These are phyloP conservation scores for Colletotrichum acutatum DNA, from an alignment of 2,329 filamentous ascomycete genomes.

Conservation along the genomic window DNA sequence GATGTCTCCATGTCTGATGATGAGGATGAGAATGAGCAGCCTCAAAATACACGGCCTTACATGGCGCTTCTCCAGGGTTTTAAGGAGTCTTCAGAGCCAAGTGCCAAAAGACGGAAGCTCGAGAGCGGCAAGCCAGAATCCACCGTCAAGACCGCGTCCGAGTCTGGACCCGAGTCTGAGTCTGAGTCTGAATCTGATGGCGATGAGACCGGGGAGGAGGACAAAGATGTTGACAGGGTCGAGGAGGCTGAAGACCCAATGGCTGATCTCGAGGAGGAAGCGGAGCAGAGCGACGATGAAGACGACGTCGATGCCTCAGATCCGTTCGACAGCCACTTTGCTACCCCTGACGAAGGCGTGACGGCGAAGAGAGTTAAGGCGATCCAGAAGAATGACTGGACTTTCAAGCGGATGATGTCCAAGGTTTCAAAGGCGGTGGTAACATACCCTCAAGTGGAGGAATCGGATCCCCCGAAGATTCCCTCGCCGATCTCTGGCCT, in stretches of 20 bases:
- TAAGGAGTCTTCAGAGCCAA: conserved; percentile 55
- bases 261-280: conserved; percentile 39
- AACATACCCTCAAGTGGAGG: conserved; percentile 56
- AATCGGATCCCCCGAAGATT: conserved; percentile 45
- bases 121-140: conserved; percentile 47
- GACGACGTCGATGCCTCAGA: conserved; percentile 64
- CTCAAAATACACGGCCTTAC: conserved; percentile 60
- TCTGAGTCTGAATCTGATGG: conserved; percentile 37
- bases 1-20: conserved; percentile 54
- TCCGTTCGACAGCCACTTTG: conserved; percentile 86
- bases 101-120: conserved; percentile 68
- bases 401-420: conserved; percentile 56
- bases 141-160: conserved; percentile 35
- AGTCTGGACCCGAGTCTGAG: conserved; percentile 37
- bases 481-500: conserved; percentile 51
- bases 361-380: conserved; percentile 65
- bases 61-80: conserved; percentile 69
- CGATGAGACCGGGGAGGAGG: conserved; percentile 40
- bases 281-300: conserved; percentile 38
- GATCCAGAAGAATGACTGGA: conserved; percentile 62
- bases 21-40: conserved; percentile 53
- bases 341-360: conserved; percentile 70
- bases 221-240: conserved; percentile 40
- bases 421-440: conserved; percentile 61
- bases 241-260: conserved; percentile 35